Percentiles rank a stretch among this genome's conserved stretches.
These are phyloP conservation scores for Cladosporium halotolerans DNA, from an alignment of 2,329 filamentous ascomycete species.

Conservation along the genomic window DNA sequence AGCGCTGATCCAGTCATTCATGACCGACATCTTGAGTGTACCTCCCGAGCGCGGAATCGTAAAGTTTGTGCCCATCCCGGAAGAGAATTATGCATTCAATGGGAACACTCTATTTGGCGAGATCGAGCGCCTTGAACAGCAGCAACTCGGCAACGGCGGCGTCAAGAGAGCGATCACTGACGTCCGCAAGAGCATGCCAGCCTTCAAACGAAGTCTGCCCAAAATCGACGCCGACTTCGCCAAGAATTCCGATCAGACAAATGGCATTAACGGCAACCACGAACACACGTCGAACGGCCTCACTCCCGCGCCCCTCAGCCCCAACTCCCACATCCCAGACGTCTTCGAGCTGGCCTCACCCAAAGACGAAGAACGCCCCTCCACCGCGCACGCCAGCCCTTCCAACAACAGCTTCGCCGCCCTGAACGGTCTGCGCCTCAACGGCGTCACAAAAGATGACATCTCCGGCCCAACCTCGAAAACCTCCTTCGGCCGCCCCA, in stretches of 20 bases:
- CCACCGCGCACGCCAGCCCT: conserved; percentile 18
- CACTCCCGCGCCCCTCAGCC: neutral
- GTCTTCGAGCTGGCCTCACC: conserved; percentile 24
- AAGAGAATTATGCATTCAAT: conserved; percentile 66
- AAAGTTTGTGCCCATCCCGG: conserved; percentile 62
- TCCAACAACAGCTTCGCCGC: conserved; percentile 13
- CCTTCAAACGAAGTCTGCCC: conserved; percentile 19
- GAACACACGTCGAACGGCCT: conserved; percentile 7
- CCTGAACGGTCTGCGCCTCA: conserved; percentile 28
- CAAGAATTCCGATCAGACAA: neutral
- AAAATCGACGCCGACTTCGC: conserved; percentile 17
- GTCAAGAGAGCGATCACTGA: conserved; percentile 35
- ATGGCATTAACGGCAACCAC: conserved; percentile 8
- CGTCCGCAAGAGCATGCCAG: conserved; percentile 23
- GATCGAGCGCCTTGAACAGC: conserved; percentile 53
- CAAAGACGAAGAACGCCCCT: conserved; percentile 19
- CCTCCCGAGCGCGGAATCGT: conserved; percentile 61
- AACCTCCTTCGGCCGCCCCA: conserved; percentile 20
- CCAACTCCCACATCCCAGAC: neutral
- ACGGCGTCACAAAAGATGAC: conserved; percentile 24
- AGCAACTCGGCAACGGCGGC: conserved; percentile 35
- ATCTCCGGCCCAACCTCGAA: conserved; percentile 11
- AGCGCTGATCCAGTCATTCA: conserved; percentile 66
- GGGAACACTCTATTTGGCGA: conserved; percentile 64
- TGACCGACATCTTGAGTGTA: conserved; percentile 66